Evolutionary conservation across 352 stramenopile genomes (phyloP), one percentile per base, ranked within the genome.

Genomic region (Globisporangium yorkense): DNA sequence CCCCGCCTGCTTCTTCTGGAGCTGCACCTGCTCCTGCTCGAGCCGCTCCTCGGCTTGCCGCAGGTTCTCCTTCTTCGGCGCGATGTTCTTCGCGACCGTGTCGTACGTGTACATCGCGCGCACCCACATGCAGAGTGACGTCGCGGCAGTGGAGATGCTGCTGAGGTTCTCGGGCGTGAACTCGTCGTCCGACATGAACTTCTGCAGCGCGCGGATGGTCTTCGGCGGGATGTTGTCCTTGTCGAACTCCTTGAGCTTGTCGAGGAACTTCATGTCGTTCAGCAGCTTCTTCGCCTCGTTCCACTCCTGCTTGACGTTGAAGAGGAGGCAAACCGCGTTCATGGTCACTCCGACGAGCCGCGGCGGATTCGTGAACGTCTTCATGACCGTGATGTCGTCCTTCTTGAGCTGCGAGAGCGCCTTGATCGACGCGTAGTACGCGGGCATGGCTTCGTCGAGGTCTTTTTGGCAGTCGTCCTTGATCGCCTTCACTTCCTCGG

Each of bases 21-120:
- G 78, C 48, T 92, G 86, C 33, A 73, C 71, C 62, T 97, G 87
- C 52, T 97, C 93, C 2, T 80, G 68, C 33, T 80, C 84, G 0
- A 98, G 81, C 1, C 90, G 79, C n/a, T 87, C 70, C 57, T 98
- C 88, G 0, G 93, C 92, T 16, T 79, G 71, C 35, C 87, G 84
- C 1, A 98, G 74, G 27, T 94, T 93, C 56, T 94, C 84, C 55
- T 96, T 95, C 68, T 98, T 98, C 0, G 93, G 93, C 12, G 71
- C 92, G 65, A 98, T 97, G 60, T 90, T 96, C 63, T 97, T 97
- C 27, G 88, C 91, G 31, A 98, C 91, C 3, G 78, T 82, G 65
- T 98, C 89, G 72, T 98, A 98, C 24, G 87, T 97, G 61, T 96
- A 93, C 85, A 98, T 97, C 5, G 92, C 92, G 16, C 89, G 76